These are phyloP conservation scores for Colletotrichum liaoningense DNA, from an alignment of 2,329 filamentous ascomycete genomes.

Conservation along the genomic window DNA sequence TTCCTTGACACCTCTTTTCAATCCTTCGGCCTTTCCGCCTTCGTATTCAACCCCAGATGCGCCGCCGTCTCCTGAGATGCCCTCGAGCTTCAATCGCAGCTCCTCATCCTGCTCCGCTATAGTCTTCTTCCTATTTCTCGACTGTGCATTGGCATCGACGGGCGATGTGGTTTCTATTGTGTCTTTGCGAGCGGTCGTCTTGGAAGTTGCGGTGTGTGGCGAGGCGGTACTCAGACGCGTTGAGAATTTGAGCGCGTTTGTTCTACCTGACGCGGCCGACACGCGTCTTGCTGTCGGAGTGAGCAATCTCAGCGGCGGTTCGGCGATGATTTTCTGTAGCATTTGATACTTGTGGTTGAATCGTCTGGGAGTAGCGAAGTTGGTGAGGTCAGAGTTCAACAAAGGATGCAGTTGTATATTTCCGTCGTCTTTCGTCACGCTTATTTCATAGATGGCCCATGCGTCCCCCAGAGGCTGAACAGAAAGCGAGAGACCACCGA, in stretches of 20 bases:
- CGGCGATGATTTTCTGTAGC: not conserved
- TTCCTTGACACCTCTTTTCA: slow-evolving; percentile 79
- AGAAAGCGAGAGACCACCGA: no score
- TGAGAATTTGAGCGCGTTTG: not conserved
- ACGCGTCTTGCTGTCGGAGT: not conserved
- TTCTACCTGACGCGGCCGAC: not conserved
- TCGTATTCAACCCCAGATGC: slow-evolving; percentile 80
- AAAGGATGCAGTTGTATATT: no score
- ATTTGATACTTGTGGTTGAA: not conserved
- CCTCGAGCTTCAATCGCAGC: slow-evolving; percentile 72
- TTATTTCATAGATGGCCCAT: no score
- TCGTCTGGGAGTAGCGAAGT: not conserved
- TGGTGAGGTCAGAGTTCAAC: not conserved
- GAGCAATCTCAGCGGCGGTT: not conserved
- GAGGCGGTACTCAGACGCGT: slow-evolving; percentile 4
- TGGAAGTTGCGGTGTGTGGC: not conserved
- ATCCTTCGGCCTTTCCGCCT: slow-evolving; percentile 75
- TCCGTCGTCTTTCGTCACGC: no score
- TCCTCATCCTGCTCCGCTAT: slow-evolving; percentile 75
- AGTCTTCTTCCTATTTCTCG: slow-evolving; percentile 56
- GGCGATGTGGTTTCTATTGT: not conserved
- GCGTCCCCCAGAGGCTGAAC: no score
- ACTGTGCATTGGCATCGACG: no score
- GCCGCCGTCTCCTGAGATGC: slow-evolving; percentile 76
- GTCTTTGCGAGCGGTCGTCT: not conserved